phyloP scores from a whole-genome alignment of 306 rosid genomes.

The Corylus americana region DNA sequence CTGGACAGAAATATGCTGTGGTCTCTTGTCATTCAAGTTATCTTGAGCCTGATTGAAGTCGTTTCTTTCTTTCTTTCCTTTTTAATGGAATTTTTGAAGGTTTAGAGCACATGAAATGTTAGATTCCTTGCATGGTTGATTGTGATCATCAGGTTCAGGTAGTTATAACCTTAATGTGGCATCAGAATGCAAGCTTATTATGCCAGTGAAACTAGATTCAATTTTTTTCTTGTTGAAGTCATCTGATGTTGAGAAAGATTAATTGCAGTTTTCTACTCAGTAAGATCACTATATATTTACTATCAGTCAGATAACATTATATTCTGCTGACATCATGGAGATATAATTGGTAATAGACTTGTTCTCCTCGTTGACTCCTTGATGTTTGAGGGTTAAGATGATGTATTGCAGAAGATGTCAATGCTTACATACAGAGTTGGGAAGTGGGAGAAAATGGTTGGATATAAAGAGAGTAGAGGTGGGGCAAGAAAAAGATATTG shows the following conservation, averaged over 20 bases:
- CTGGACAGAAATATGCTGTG: neutral
- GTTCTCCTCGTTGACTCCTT: too few relatives aligned
- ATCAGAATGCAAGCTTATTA: neutral
- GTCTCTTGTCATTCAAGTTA: neutral
- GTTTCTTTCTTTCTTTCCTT: neutral
- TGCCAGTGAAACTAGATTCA: neutral
- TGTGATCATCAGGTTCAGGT: neutral
- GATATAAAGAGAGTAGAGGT: neutral
- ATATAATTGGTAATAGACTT: too few relatives aligned
- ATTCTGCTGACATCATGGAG: too few relatives aligned
- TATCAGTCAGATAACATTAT: too few relatives aligned
- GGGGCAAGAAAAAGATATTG: neutral
- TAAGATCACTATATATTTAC: too few relatives aligned
- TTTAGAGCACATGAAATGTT: neutral
- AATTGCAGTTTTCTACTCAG: neutral
- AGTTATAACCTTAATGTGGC: conserved; percentile 5
- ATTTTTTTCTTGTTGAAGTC: neutral
- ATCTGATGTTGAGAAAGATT: neutral
- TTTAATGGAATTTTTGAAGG: neutral
- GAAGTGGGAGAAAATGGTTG: neutral
- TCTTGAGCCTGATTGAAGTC: neutral
- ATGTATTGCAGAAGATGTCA: neutral
- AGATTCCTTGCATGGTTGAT: neutral
- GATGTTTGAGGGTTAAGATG: neutral
- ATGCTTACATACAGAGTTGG: neutral